Base-by-base conservation (phyloP, 495 filamentous ascomycete species). In the Pseudevernia furfuracea region DNA sequence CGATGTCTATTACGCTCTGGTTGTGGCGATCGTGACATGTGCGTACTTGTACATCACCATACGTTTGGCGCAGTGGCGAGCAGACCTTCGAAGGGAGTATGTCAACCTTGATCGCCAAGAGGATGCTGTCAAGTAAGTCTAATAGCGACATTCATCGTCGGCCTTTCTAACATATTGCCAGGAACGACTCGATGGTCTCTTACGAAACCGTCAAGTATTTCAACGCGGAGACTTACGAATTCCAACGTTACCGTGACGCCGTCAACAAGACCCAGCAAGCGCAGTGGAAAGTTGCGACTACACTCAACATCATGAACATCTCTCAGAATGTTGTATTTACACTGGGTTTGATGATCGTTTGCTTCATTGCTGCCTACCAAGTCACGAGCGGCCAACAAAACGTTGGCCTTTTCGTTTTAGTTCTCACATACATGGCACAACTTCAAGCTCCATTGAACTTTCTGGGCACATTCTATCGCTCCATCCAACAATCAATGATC, bases 141-240 rank as follows among this genome's bases (percentile, higher is more conserved):
- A 46, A 43, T 21, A 11, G 30, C 14, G 2, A 28, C 11, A 59
- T 39, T 37, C 62, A 32, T 32, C 12, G 8, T 15, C 9, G 32
- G 58, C 48, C 14, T 41, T 52, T 61, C 58, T 66, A 60, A 65
- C 56, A 41, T 7, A 17, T 61, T 59, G 25, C 52, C 10, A 87
- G 84, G 78, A 97, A 97, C 69, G 95, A 98, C 71, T 97, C 94
- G 0, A 95, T 98, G 83, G 86, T 92, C 43, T 94, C 92, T 15
- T 98, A 97, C 73, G 94, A 98, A 74, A 97, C 94, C 32, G 94
- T 98, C 70, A 97, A 98, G 74, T 97, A 97, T 72, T 98, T 98
- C 81, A 97, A 97, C 71, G 93, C 94, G 4, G 94, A 98, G 72
- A 80, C 85, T 10, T 96, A 92, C 73, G 94, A 98, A 70, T 97